Evolutionary conservation across 2,329 filamentous ascomycete genomes (phyloP), one percentile per base, ranked within the genome.

Genomic region (Aspergillus pseudoviridinutans): DNA sequence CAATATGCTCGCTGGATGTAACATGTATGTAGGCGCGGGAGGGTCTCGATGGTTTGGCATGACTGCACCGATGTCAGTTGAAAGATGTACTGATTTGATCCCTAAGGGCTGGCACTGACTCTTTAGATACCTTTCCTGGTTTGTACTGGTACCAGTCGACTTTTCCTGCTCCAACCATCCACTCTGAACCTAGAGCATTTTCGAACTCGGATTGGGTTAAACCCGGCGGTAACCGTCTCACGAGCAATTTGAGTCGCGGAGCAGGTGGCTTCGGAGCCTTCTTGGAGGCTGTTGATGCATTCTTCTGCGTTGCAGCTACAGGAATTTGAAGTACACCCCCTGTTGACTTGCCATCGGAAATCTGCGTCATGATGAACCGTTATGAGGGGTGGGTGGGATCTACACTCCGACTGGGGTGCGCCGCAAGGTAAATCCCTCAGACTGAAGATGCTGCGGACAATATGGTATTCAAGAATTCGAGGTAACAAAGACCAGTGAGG

Each of bases 171-270:
- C 89, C 90, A 3, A 83, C 67, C 67, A 87, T 89, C 93, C 93
- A 97, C 51, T 92, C 88, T 1, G 87, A 82, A 3, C 92, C 92
- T 12, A 97, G 73, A 8, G 86, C 81, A 14, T 78, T 74, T 66
- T 87, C 80, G 61, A 95, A 93, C 68, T 99, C 94, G 0, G 82
- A 75, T 68, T 90, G 84, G 0, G 90, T 95, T 72, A 99, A 81
- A 8, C 89, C 91, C 1, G 94, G 92, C 9, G 94, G 91, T 3
- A 99, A 83, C 57, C 93, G 85, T 53, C 95, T 87, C 55, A 97
- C 81, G 25, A 95, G 81, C 12, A 96, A 82, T 79, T 97, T 97
- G 68, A 95, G 83, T 20, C 90, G 89, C 56, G 86, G 82, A 20
- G 80, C 74, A 2, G 82, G 73, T 3, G 71, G 70, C 55, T 78